A percentile compares a stretch with the other conserved stretches of the same genome.
phyloP scores from a whole-genome alignment of 257 asterid species.

The Eucommia ulmoides region DNA sequence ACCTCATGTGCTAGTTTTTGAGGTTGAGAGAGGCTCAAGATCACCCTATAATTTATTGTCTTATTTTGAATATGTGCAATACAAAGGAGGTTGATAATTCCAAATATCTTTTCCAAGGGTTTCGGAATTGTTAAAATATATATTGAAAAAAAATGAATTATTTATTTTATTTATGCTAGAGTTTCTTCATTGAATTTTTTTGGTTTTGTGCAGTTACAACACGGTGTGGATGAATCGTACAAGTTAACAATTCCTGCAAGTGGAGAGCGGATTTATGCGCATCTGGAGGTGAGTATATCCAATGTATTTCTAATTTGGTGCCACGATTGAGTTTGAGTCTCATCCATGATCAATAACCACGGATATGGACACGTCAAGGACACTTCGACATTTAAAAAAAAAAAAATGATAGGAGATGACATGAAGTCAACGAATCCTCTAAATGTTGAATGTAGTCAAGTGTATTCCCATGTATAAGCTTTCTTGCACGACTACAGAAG shows the following conservation, averaged over 20 bases:
- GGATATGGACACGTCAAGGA: no score
- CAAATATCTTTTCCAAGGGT: no score
- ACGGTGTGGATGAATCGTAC: slow-evolving; percentile 72
- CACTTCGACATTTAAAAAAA: no score
- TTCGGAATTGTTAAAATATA: no score
- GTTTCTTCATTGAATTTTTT: neutral
- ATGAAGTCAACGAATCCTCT: neutral
- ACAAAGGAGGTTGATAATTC: no score
- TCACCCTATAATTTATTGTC: no score
- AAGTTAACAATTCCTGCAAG: slow-evolving; percentile 37
- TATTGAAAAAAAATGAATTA: no score
- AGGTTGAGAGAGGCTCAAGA: no score
- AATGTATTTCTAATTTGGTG: neutral
- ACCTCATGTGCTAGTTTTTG: no score
- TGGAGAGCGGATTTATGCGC: slow-evolving; percentile 42
- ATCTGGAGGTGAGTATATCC: slow-evolving; percentile 37
- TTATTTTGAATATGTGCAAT: no score
- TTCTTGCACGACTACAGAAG: neutral
- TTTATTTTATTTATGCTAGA: no score
- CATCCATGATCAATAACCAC: neutral
- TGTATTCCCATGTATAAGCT: neutral
- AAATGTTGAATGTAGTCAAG: neutral
- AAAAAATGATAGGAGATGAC: no score
- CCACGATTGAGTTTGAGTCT: neutral
- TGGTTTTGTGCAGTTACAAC: slow-evolving; percentile 47